Base-by-base conservation (phyloP, 2,329 filamentous ascomycete species). In the Penicillium sp. region DNA sequence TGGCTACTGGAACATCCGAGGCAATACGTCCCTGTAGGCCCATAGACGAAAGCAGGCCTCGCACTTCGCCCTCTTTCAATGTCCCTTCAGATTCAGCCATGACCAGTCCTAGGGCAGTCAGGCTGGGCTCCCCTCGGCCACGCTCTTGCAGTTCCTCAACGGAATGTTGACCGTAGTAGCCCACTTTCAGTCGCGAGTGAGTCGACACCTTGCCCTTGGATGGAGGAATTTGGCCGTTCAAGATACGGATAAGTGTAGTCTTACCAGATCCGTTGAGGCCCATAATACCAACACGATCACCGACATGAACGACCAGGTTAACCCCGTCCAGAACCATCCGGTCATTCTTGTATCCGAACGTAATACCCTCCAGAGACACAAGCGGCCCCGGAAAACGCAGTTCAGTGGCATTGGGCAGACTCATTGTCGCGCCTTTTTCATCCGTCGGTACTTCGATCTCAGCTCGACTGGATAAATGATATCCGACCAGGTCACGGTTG, bases 251-350 rank as follows among this genome's bases (percentile, higher is more conserved):
- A 8, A 94, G 73, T 0, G 88, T 93, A 1, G 86, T 88, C 66
- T 94, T 94, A 2, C 89, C 89, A 0, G 81, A 79, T 1, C 88
- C 89, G 63, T 94, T 94, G 35, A 93, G 74, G 0, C 88, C 89
- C 20, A 88, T 74, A 32, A 94, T 76, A 0, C 86, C 88, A 20
- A 91, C 73, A 1, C 87, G 78, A 52, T 89, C 85, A 8, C 87
- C 85, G 63, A 82, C 80, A 48, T 86, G 79, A 10, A 94, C 77
- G 0, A 83, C 84, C 10, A 94, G 68, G 40, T 77, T 80, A 24
- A 90, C 69, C 7, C 82, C 80, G 18, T 80, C 76, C 13, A 93
- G 65, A 8, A 85, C 72, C 1, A 69, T 60, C 4, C 72, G 68
- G 22, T 66, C 56, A 6, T 63, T 60, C 48, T 63, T 74, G 61